Evolutionary conservation across 208 protist genomes (phyloP).

Genomic region (Wallacemonas sp.): DNA sequence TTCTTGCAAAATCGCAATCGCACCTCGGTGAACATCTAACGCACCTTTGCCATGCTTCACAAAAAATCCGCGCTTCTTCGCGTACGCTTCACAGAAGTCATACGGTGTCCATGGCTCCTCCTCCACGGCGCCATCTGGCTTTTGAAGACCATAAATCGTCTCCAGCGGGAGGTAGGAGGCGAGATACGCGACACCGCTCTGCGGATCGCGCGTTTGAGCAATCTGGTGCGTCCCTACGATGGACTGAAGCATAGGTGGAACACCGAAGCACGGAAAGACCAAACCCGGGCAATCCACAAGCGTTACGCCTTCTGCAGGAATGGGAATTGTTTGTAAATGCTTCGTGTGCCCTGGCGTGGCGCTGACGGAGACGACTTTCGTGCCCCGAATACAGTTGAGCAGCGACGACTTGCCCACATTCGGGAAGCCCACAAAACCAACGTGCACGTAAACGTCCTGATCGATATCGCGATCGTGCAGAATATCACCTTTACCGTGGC

Average conservation of each 20-base stretch:
- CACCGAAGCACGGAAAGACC: constrained; percentile 85
- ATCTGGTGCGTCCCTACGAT: constrained; percentile 96
- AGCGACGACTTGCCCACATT: constrained; percentile 97
- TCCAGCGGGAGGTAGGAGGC: constrained; percentile 92
- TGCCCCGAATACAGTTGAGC: constrained; percentile 95
- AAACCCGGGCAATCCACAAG: constrained; percentile 96
- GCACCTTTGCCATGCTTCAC: constrained; percentile 85
- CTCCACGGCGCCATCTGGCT: constrained; percentile 49
- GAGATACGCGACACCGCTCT: constrained; percentile 89
- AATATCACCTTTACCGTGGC: constrained; percentile 11
- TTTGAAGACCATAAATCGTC: constrained; percentile 84
- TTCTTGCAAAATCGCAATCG: constrained; percentile 87
- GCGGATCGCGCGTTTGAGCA: constrained; percentile 96
- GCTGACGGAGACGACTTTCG: constrained; percentile 94
- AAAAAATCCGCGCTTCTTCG: constrained; percentile 84
- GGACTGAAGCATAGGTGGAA: constrained; percentile 89
- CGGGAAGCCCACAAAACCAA: constrained; percentile 91
- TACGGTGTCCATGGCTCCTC: constrained; percentile 83
- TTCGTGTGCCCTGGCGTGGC: constrained; percentile 97
- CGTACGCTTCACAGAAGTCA: constrained; percentile 93
- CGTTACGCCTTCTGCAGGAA: constrained; percentile 79
- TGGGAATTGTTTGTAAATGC: constrained; percentile 95
- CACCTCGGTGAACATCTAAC: constrained; percentile 88
- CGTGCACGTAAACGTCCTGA: constrained; percentile 38
- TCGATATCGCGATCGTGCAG: constrained; percentile 28